These are phyloP conservation scores for Striga asiatica DNA, from an alignment of 257 asterid genomes.

Conservation along the genomic window DNA sequence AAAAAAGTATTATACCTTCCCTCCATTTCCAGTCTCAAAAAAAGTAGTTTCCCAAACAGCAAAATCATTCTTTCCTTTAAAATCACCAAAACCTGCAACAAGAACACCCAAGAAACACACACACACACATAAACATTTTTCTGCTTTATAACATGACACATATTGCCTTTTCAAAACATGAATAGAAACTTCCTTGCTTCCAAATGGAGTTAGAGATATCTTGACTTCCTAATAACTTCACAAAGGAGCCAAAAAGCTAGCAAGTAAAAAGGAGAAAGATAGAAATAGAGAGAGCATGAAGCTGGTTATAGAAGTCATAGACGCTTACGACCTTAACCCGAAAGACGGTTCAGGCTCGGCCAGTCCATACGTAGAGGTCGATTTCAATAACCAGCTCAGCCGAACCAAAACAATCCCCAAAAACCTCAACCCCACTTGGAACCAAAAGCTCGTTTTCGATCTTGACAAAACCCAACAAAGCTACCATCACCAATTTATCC, in stretches of 20 bases:
- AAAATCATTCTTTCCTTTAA: conserved; percentile 21
- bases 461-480: conserved; percentile 27
- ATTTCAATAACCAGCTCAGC: conserved; percentile 49
- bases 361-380: conserved; percentile 62
- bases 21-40: conserved; percentile 3
- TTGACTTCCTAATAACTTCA: conserved; percentile 20
- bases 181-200: conserved; percentile 31
- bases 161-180: background rate
- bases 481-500: conserved; percentile 26
- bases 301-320: conserved; percentile 57
- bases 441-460: conserved; percentile 45
- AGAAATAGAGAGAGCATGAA: too few species aligned
- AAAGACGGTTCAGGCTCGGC: conserved; percentile 69
- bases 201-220: conserved; percentile 32
- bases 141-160: too few species aligned
- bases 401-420: conserved; percentile 53
- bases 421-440: conserved; percentile 65
- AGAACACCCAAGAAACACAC: background rate
- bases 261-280: conserved; percentile 21
- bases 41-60: conserved; percentile 16
- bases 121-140: too few species aligned
- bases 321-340: conserved; percentile 68
- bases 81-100: too few species aligned
- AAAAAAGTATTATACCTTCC: conserved; percentile 26
- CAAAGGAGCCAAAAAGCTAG: conserved; percentile 24